These are phyloP conservation scores for Sclerotinia borealis DNA, from an alignment of 2,329 filamentous ascomycete genomes.

Conservation along the genomic window DNA sequence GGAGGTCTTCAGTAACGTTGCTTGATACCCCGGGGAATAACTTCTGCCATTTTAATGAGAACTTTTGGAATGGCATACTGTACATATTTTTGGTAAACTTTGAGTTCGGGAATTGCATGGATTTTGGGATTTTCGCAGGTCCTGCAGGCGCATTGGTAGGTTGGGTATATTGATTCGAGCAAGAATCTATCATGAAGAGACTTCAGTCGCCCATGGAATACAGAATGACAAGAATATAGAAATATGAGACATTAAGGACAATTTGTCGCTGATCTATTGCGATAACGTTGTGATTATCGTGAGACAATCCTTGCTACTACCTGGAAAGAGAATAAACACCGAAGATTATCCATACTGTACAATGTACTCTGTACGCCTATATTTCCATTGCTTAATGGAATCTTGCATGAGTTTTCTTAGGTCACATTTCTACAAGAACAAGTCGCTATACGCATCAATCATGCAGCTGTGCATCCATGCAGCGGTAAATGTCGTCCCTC, in stretches of 20 bases:
- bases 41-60: not conserved
- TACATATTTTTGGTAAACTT: not conserved
- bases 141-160: not conserved
- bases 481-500: not conserved
- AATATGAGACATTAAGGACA: not conserved
- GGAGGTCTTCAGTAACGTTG: slow-evolving; percentile 9
- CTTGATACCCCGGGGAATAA: slow-evolving; percentile 1
- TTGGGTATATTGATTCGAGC: not conserved
- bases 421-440: not conserved
- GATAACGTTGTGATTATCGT: not conserved
- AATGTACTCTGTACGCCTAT: not conserved
- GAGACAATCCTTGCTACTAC: not conserved
- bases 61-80: not conserved
- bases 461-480: not conserved
- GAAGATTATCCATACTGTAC: not conserved
- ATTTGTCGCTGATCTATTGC: not conserved
- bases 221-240: not conserved
- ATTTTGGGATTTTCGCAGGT: not conserved
- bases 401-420: not conserved
- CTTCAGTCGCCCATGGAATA: not conserved
- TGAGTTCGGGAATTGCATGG: not conserved
- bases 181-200: not conserved
- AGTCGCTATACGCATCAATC: not conserved
- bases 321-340: not conserved
- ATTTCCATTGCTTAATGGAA: not conserved